phyloP scores from a whole-genome alignment of 768 basidiomycete genomes.

The Suillus hirtellus region DNA sequence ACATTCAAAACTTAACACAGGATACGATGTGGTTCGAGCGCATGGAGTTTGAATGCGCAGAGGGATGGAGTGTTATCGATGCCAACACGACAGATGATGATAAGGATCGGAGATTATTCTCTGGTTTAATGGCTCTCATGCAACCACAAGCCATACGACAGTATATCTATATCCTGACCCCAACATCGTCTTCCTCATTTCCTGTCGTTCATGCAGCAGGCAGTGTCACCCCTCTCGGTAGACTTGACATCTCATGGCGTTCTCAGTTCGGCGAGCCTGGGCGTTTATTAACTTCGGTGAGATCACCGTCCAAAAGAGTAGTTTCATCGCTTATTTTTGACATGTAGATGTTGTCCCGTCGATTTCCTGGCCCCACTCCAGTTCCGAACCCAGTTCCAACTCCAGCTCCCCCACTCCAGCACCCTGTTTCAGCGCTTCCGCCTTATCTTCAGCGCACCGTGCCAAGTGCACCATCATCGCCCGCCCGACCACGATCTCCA shows the following conservation, averaged over 20 bases:
- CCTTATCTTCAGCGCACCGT: conserved; percentile 67
- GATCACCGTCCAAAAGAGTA: conserved; percentile 16
- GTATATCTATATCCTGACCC: conserved; percentile 81
- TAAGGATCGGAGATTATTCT: conserved; percentile 47
- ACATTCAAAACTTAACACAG: conserved; percentile 85
- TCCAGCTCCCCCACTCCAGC: conserved; percentile 28
- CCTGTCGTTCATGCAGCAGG: conserved; percentile 64
- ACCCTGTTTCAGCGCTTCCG: conserved; percentile 72
- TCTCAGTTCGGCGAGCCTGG: conserved; percentile 87
- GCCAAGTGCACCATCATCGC: conserved; percentile 35
- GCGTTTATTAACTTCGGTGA: conserved; percentile 77
- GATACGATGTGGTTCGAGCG: conserved; percentile 77
- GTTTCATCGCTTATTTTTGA: background rate
- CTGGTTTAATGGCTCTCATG: conserved; percentile 66
- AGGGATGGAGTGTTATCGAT: conserved; percentile 63
- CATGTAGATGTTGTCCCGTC: conserved; percentile 69
- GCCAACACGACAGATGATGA: conserved; percentile 40
- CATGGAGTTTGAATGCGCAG: conserved; percentile 76
- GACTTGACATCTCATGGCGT: conserved; percentile 86
- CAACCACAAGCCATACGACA: conserved; percentile 85
- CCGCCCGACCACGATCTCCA: conserved; percentile 61
- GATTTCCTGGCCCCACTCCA: conserved; percentile 57
- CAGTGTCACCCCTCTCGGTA: conserved; percentile 74
- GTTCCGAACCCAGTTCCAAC: conserved; percentile 18
- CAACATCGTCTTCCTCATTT: conserved; percentile 42